A percentile compares a stretch with the other conserved stretches of the same genome.
Conservation (phyloP, 768 basidiomycete genomes). For the Xerocomus potaroensis region DNA sequence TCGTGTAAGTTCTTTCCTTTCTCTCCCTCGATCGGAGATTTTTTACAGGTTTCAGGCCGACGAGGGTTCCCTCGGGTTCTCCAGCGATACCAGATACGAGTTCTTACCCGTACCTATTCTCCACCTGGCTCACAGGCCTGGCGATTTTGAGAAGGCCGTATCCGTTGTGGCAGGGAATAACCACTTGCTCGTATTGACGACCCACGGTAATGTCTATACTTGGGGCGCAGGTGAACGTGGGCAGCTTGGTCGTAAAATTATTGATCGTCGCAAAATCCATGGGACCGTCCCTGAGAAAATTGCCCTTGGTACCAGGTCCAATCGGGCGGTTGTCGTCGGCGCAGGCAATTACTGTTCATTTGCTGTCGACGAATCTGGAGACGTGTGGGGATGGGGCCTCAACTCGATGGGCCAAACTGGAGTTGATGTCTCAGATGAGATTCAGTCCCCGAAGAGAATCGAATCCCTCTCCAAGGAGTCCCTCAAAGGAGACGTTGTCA, state of each 20-base stretch:
- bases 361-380: constrained; percentile 78
- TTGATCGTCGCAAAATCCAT: constrained; percentile 84
- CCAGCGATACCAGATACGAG: constrained; percentile 61
- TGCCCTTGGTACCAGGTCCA: constrained; percentile 61
- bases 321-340: constrained; percentile 67
- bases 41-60: constrained; percentile 44
- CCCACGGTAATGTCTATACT: constrained; percentile 80
- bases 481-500: constrained; percentile 56
- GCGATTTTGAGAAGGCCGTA: constrained; percentile 66
- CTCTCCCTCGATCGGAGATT: background rate
- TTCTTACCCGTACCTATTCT: constrained; percentile 60
- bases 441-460: constrained; percentile 64
- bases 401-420: constrained; percentile 87
- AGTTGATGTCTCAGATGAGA: constrained; percentile 47
- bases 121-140: constrained; percentile 54
- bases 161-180: constrained; percentile 81
- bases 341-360: constrained; percentile 87
- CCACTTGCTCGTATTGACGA: constrained; percentile 86
- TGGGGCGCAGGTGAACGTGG: constrained; percentile 91
- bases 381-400: constrained; percentile 94
- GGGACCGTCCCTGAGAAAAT: constrained; percentile 88
- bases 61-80: constrained; percentile 84
- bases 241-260: constrained; percentile 86
- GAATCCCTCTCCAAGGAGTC: constrained; percentile 55
- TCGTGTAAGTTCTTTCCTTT: constrained; percentile 52